Conservation (phyloP, 352 stramenopile species). For the Globisporangium orthogonon region DNA sequence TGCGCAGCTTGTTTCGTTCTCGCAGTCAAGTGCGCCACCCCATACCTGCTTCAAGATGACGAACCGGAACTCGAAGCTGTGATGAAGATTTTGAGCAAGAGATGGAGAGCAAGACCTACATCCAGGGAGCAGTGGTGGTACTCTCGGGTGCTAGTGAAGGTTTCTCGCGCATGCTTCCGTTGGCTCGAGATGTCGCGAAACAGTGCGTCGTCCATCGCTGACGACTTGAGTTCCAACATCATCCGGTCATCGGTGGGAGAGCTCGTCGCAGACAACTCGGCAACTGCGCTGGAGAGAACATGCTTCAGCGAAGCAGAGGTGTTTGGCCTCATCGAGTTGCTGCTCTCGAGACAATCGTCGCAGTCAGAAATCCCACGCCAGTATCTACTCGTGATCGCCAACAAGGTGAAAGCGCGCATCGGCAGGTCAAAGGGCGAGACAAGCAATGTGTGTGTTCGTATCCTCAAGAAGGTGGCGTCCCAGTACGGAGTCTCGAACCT, state of each 20-base stretch:
- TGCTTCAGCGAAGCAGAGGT: constrained; percentile 3
- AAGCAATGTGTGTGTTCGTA: constrained; percentile 7
- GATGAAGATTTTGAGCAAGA: constrained; percentile 3
- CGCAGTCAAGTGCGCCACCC: constrained; percentile 6
- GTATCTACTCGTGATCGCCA: constrained; percentile 1
- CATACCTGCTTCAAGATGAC: background rate
- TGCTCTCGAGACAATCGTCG: constrained; percentile 6
- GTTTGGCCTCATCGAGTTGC: constrained; percentile 5
- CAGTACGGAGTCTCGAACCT: constrained; percentile 4
- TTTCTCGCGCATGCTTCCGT: constrained; percentile 11
- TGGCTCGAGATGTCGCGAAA: background rate
- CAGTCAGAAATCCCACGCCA: background rate
- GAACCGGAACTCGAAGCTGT: constrained; percentile 1
- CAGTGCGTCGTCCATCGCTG: background rate
- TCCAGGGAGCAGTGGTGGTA: constrained; percentile 3
- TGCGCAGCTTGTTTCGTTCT: constrained; percentile 38
- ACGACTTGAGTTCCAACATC: constrained; percentile 10
- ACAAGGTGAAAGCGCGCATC: constrained; percentile 7
- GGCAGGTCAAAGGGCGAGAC: background rate
- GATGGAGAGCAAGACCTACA: background rate
- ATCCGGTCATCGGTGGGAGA: background rate
- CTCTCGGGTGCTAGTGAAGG: constrained; percentile 11
- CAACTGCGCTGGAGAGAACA: background rate
- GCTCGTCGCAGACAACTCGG: background rate
- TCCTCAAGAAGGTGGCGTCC: constrained; percentile 9